These are phyloP conservation scores for Toxicodendron radicans DNA, from an alignment of 345 rosid species.

Conservation along the genomic window DNA sequence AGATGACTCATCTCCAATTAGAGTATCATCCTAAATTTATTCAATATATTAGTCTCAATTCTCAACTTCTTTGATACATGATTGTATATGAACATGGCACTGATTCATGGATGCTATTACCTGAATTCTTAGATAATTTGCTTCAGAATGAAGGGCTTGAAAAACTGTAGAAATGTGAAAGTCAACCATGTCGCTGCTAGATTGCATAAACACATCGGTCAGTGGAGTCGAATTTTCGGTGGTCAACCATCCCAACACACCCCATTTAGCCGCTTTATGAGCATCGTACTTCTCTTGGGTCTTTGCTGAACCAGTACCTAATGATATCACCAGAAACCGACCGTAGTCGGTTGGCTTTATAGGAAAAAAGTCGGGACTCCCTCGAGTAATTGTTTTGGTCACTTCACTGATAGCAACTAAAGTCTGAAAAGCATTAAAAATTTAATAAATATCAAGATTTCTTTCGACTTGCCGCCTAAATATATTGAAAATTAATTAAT, in stretches of 20 bases:
- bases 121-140: slow-evolving; percentile 51
- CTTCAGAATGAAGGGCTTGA: slow-evolving; percentile 37
- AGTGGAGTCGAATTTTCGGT: slow-evolving; percentile 31
- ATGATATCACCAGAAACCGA: slow-evolving; percentile 36
- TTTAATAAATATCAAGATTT: not conserved
- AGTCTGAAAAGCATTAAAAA: slow-evolving; percentile 23
- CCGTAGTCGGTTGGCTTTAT: slow-evolving; percentile 34
- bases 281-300: slow-evolving; percentile 31
- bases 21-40: slow-evolving; percentile 43
- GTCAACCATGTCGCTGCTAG: slow-evolving; percentile 43
- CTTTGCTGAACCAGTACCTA: slow-evolving; percentile 42
- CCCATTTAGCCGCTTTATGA: slow-evolving; percentile 38
- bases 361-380: slow-evolving; percentile 22
- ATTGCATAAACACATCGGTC: slow-evolving; percentile 36
- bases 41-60: not conserved
- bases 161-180: slow-evolving; percentile 38
- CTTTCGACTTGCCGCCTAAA: not conserved
- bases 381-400: slow-evolving; percentile 28
- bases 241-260: slow-evolving; percentile 42
- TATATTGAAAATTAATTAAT: no score
- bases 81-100: not conserved
- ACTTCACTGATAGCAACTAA: slow-evolving; percentile 46
- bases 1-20: slow-evolving; percentile 38
- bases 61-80: not conserved
- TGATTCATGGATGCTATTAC: slow-evolving; percentile 12